Conservation (phyloP, 2,329 filamentous ascomycete genomes). For the Graphilbum fragrans region DNA sequence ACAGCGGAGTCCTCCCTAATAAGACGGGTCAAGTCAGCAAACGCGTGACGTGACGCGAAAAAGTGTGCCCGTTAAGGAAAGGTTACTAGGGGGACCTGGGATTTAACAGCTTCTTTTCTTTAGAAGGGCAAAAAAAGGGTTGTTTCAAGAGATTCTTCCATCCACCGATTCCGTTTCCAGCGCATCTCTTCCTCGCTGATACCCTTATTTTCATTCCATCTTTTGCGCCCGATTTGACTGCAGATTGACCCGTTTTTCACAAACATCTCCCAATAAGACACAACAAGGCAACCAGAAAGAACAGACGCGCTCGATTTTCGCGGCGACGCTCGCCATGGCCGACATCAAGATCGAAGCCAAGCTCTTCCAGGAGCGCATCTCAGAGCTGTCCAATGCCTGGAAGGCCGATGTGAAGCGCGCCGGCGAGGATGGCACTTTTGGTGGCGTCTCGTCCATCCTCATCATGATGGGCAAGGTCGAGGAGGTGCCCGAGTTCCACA, state of each 20-base stretch:
- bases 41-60: conserved; percentile 14
- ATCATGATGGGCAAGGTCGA: conserved; percentile 93
- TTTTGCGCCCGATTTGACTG: neutral
- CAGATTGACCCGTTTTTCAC: too few relatives aligned
- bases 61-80: neutral
- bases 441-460: conserved; percentile 74
- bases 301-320: neutral
- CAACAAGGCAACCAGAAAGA: too few relatives aligned
- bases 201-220: conserved; percentile 1
- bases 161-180: neutral
- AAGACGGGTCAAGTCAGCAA: neutral
- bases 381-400: conserved; percentile 81
- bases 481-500: conserved; percentile 76
- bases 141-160: neutral
- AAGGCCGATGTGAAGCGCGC: conserved; percentile 80
- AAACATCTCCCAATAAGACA: too few relatives aligned
- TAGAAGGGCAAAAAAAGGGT: neutral
- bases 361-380: conserved; percentile 86
- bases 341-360: conserved; percentile 94
- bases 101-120: too few relatives aligned
- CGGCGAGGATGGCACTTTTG: conserved; percentile 77
- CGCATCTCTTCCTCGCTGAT: conserved; percentile 10
- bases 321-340: conserved; percentile 36
- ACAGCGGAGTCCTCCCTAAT: neutral
- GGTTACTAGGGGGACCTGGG: too few relatives aligned